phyloP scores from a whole-genome alignment of 345 rosid genomes.

The Salix brachista region DNA sequence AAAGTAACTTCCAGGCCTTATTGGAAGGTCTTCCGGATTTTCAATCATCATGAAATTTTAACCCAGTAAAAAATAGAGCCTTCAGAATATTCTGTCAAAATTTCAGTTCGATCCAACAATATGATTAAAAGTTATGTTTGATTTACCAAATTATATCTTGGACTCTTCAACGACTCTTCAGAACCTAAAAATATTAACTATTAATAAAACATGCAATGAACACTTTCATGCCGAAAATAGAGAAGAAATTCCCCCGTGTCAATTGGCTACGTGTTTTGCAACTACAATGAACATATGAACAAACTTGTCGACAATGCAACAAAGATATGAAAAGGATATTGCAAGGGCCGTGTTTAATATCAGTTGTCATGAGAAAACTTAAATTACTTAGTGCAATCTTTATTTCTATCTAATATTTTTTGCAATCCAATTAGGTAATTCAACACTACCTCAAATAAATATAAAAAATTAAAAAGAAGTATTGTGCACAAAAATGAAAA shows the following conservation, averaged over 20 bases:
- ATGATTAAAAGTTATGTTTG: too few relatives aligned
- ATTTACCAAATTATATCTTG: too few relatives aligned
- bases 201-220: too few relatives aligned
- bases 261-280: conserved; percentile 72
- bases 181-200: too few relatives aligned
- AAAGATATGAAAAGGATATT: neutral
- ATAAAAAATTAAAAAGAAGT: neutral
- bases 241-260: too few relatives aligned
- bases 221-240: too few relatives aligned
- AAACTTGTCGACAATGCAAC: conserved; percentile 4
- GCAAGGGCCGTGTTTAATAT: neutral
- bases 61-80: too few relatives aligned
- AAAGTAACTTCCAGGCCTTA: too few relatives aligned
- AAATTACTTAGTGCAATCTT: neutral
- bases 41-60: too few relatives aligned
- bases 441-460: neutral
- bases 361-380: neutral
- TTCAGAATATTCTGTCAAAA: too few relatives aligned
- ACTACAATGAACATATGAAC: conserved; percentile 44
- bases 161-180: too few relatives aligned
- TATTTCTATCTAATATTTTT: neutral
- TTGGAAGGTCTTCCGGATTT: too few relatives aligned
- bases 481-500: neutral
- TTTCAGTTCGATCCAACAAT: accelerated
- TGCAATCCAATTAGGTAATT: neutral